These are phyloP conservation scores for Perilla frutescens DNA, from an alignment of 257 asterid genomes.

Conservation along the genomic window DNA sequence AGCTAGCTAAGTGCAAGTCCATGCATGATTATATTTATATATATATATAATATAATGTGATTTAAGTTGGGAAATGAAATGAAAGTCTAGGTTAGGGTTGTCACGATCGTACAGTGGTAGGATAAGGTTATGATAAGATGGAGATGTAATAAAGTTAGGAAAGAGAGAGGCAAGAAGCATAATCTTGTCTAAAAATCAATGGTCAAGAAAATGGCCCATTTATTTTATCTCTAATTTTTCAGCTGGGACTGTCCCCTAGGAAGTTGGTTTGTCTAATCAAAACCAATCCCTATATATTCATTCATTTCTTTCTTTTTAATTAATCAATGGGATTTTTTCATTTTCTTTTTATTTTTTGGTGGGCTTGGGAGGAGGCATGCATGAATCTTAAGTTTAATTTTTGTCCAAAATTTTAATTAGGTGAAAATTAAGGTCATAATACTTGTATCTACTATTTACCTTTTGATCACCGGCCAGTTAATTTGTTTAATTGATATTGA, in stretches of 20 bases:
- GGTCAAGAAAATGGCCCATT: conserved; percentile 37
- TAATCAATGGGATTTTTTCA: too few relatives aligned
- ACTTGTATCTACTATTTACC: too few relatives aligned
- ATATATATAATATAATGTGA: background rate
- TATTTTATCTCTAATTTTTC: conserved; percentile 32
- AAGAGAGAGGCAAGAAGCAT: conserved; percentile 12
- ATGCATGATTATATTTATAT: too few relatives aligned
- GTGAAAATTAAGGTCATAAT: too few relatives aligned
- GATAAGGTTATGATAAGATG: conserved; percentile 47
- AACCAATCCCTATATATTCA: background rate
- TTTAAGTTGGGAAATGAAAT: too few relatives aligned
- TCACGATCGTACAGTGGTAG: conserved; percentile 37
- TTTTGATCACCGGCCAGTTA: too few relatives aligned
- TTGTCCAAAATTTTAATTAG: too few relatives aligned
- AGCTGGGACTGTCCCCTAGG: conserved; percentile 43
- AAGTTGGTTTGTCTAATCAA: conserved; percentile 45
- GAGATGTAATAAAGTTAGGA: conserved; percentile 23
- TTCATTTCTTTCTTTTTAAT: background rate
- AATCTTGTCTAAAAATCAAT: conserved; percentile 26
- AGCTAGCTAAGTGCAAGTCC: background rate
- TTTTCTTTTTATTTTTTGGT: background rate
- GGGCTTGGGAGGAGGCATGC: background rate
- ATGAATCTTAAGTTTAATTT: too few relatives aligned
- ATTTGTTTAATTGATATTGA: too few relatives aligned
- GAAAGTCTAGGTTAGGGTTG: conserved; percentile 21